Evolutionary conservation across 768 basidiomycete species (phyloP).

Genomic region (Neoboletus subvelutipes): DNA sequence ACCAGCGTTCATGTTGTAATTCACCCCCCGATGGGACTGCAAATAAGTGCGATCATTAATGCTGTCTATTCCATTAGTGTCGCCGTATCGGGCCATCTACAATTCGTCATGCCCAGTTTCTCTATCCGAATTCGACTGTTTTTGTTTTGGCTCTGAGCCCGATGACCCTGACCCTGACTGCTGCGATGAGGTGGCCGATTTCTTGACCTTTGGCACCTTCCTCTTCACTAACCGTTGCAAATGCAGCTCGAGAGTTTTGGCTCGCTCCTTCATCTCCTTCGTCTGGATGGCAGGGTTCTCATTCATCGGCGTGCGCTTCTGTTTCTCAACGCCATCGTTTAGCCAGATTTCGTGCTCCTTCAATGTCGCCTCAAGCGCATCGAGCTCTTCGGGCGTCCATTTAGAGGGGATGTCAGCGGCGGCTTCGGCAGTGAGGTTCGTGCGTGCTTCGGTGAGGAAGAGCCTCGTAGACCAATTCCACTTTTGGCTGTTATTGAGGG

Average conservation of each 20-base stretch:
- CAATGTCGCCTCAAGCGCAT: conserved; percentile 70
- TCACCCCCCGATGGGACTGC: background rate
- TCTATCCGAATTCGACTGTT: conserved; percentile 16
- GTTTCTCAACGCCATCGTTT: conserved; percentile 75
- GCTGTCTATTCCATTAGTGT: conserved; percentile 15
- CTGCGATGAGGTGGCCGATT: conserved; percentile 32
- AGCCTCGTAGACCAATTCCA: conserved; percentile 84
- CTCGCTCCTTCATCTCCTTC: conserved; percentile 80
- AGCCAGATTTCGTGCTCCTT: conserved; percentile 86
- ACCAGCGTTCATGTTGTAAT: background rate
- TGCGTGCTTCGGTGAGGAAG: conserved; percentile 81
- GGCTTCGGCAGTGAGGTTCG: conserved; percentile 69
- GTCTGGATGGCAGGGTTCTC: conserved; percentile 87
- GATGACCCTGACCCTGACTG: conserved; percentile 14
- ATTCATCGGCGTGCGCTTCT: conserved; percentile 68
- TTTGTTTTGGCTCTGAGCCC: conserved; percentile 17
- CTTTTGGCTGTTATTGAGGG: conserved; percentile 79
- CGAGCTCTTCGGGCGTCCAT: conserved; percentile 87
- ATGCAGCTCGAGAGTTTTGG: conserved; percentile 75
- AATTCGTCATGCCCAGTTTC: conserved; percentile 31
- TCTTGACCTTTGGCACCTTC: conserved; percentile 65
- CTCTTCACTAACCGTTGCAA: conserved; percentile 66
- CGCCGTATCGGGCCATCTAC: conserved; percentile 18
- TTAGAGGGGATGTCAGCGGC: conserved; percentile 64
- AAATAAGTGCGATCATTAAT: background rate